phyloP scores from a whole-genome alignment of 2,329 filamentous ascomycete species.

The Aureobasidium lini region DNA sequence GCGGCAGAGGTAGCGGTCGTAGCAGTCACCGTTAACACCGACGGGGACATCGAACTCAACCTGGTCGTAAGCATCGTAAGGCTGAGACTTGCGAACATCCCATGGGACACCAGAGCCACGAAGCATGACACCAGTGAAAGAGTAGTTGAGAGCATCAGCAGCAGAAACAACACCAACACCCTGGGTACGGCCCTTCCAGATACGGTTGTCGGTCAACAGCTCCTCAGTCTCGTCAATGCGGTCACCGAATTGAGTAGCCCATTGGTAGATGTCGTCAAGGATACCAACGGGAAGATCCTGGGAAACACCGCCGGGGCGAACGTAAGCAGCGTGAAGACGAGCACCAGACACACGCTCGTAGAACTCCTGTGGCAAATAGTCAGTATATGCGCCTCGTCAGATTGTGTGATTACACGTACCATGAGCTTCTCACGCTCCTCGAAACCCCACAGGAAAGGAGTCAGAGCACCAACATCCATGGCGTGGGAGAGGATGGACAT shows the following conservation, averaged over 20 bases:
- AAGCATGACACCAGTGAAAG: slow-evolving; percentile 96
- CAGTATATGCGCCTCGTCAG: slow-evolving; percentile 2
- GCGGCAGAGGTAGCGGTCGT: slow-evolving; percentile 96
- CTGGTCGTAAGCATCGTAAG: slow-evolving; percentile 95
- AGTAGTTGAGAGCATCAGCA: slow-evolving; percentile 91
- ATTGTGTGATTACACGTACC: slow-evolving; percentile 50
- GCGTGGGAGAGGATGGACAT: slow-evolving; percentile 97
- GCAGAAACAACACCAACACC: slow-evolving; percentile 87
- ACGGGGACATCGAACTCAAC: slow-evolving; percentile 98
- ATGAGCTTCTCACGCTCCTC: slow-evolving; percentile 99
- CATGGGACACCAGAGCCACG: slow-evolving; percentile 92
- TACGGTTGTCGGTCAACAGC: slow-evolving; percentile 97
- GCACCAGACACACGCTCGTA: slow-evolving; percentile 98
- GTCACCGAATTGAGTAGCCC: slow-evolving; percentile 98
- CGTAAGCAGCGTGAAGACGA: slow-evolving; percentile 92
- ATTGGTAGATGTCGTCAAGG: slow-evolving; percentile 98
- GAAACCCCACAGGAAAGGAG: slow-evolving; percentile 98
- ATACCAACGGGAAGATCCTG: slow-evolving; percentile 91
- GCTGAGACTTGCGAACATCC: slow-evolving; percentile 93
- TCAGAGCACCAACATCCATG: slow-evolving; percentile 97
- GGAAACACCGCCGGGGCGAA: slow-evolving; percentile 91
- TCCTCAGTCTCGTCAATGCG: slow-evolving; percentile 98
- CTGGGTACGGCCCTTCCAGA: slow-evolving; percentile 92
- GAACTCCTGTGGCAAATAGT: slow-evolving; percentile 65
- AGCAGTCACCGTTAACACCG: slow-evolving; percentile 95